Evolutionary conservation across 208 protist species (phyloP), one percentile per base, ranked within the genome.

Genomic region (Herpetomonas tarakana): DNA sequence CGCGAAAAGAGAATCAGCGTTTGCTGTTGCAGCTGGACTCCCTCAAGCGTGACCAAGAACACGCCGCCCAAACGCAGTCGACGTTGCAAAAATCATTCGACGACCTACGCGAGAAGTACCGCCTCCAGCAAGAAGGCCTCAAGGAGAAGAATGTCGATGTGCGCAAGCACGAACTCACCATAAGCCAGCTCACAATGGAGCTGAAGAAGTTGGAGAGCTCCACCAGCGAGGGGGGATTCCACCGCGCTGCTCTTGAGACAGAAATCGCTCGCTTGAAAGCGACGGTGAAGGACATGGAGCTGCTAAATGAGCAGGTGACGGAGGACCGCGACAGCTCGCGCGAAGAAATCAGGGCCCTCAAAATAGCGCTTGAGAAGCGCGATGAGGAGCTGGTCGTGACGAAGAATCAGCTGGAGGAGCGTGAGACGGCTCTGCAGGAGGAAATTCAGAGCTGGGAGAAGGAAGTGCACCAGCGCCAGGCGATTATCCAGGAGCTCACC

Each of bases 381-480:
- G 86, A 89, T 24, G 86, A 93, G 28, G 72, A 83, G 26, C 60
- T 91, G 38, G 78, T 87, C 16, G 9, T 93, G 7, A 44, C 83
- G 65, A 60, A 78, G 19, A 73, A 56, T 9, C 62, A 78, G 12
- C 59, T 62, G 52, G 78, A 83, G 39, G 87, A 91, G 2, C 71
- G 63, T 22, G 47, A 71, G 6, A 74, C 78, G 2, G 25, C 30
- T 38, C 59, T 86, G 14, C 49, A 52, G 29, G 16, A 54, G 1
- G 81, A 89, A 52, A 52, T 86, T 18, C 55, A 28, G 28, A 72
- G 67, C 41, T 71, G 86, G 28, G 71, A 86, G 30, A 61, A 68
- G 11, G 83, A 91, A 24, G 74, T 89, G 11, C 53, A 31, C 9
- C 77, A 54, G 22, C 66, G 78, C 21, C 83, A 88, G 35, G 18